These are phyloP conservation scores for Paramecium bursaria DNA, from an alignment of 73 alveolate species.

Conservation along the genomic window DNA sequence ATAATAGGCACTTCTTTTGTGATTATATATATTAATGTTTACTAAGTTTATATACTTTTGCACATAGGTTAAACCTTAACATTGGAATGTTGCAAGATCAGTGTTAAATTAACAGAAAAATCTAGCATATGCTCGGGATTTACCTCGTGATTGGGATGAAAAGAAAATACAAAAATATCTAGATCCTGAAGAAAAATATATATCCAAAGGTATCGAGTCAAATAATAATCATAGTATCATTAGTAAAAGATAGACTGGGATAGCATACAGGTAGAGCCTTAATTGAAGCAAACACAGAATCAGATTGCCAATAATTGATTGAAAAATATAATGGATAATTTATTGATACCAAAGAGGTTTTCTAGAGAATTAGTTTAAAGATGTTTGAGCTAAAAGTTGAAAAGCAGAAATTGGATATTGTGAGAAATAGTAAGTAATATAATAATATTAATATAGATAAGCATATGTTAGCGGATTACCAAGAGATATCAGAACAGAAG, in stretches of 20 bases:
- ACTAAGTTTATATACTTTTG: too few species aligned
- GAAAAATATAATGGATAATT: not conserved
- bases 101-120: not conserved
- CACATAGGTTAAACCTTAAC: too few species aligned
- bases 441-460: not conserved
- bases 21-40: too few species aligned
- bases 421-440: too few species aligned
- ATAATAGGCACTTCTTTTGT: too few species aligned
- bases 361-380: not conserved
- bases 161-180: not conserved
- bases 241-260: not conserved
- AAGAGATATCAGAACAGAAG: constrained; percentile 28
- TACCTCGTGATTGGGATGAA: constrained; percentile 33
- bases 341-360: not conserved
- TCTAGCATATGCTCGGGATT: not conserved
- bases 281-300: not conserved
- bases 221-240: not conserved
- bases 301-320: not conserved
- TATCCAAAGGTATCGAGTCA: not conserved
- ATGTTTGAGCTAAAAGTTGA: not conserved
- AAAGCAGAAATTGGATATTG: too few species aligned
- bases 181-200: constrained; percentile 7
- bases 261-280: not conserved
- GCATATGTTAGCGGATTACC: constrained; percentile 38
- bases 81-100: too few species aligned